phyloP scores from a whole-genome alignment of 2,329 filamentous ascomycete genomes.

The Ophiocordyceps camponoti-floridani region DNA sequence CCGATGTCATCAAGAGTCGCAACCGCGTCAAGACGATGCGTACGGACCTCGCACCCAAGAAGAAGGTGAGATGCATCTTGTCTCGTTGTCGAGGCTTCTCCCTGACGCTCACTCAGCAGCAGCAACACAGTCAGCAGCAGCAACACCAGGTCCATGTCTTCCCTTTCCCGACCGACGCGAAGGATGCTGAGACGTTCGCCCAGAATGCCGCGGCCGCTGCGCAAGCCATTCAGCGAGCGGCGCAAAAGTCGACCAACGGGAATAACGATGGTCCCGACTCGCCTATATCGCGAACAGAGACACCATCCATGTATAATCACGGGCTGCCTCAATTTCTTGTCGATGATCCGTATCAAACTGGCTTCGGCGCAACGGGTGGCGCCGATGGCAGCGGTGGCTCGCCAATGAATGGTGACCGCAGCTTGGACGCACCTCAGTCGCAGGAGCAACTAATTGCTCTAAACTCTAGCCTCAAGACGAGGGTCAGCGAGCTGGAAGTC shows the following conservation, averaged over 20 bases:
- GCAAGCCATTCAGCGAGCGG: constrained; percentile 37
- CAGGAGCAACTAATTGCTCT: constrained; percentile 65
- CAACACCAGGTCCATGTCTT: constrained; percentile 23
- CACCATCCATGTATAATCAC: constrained; percentile 56
- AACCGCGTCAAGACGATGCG: constrained; percentile 86
- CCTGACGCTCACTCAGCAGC: not conserved
- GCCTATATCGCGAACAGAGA: constrained; percentile 62
- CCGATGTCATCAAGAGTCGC: constrained; percentile 97
- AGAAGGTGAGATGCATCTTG: constrained; percentile 48
- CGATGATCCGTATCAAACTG: constrained; percentile 47
- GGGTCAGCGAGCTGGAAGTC: constrained; percentile 85
- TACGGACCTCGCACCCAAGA: constrained; percentile 60
- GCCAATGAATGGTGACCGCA: constrained; percentile 38
- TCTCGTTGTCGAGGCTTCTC: not conserved
- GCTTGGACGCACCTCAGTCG: constrained; percentile 53
- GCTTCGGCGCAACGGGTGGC: constrained; percentile 16
- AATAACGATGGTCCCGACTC: constrained; percentile 60
- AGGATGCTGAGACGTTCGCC: constrained; percentile 37
- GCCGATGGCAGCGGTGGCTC: constrained; percentile 32
- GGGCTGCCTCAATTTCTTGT: constrained; percentile 69
- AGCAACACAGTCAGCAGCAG: constrained; percentile 9
- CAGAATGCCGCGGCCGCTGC: constrained; percentile 37
- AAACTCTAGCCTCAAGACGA: constrained; percentile 81
- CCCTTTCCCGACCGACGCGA: constrained; percentile 23
- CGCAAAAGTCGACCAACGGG: constrained; percentile 56